A percentile compares a stretch with the other conserved stretches of the same genome.
Conservation (phyloP, 192 early-diverging fungal species). For the Radiomyces spectabilis region DNA sequence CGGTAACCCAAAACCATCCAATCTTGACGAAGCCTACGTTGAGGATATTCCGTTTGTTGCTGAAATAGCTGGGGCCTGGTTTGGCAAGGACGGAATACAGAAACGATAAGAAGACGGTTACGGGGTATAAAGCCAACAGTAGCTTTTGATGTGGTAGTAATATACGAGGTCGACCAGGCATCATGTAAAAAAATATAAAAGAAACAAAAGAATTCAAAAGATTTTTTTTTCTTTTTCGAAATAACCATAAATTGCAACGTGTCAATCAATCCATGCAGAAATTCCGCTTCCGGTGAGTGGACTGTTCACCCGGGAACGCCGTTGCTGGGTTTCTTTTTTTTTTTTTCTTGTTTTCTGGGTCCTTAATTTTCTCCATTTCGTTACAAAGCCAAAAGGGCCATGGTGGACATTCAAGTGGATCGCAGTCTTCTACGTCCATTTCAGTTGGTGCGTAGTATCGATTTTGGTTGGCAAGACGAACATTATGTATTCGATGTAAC, state of each 20-base stretch:
- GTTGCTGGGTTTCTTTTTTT: background rate
- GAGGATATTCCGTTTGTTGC: constrained; percentile 67
- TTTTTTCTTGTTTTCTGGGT: constrained; percentile 4
- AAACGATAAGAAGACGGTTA: constrained; percentile 9
- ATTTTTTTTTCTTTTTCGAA: too few species aligned
- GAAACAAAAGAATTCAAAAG: too few species aligned
- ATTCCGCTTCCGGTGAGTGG: too few species aligned
- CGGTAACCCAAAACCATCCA: constrained; percentile 85
- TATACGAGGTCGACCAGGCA: too few species aligned
- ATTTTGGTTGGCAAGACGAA: constrained; percentile 36
- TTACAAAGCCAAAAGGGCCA: too few species aligned
- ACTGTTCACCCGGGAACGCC: too few species aligned
- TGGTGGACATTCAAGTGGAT: constrained; percentile 5
- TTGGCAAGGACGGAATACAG: constrained; percentile 1
- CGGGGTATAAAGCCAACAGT: background rate
- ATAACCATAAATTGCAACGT: too few species aligned
- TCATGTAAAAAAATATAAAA: too few species aligned
- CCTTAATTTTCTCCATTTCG: background rate
- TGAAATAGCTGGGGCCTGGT: constrained; percentile 35
- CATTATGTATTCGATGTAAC: constrained; percentile 56
- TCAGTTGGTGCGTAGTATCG: constrained; percentile 22
- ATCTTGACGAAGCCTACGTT: constrained; percentile 76
- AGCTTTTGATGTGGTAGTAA: constrained; percentile 19
- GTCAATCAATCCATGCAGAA: too few species aligned
- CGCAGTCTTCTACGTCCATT: constrained; percentile 33